Conservation (phyloP, 805 yeast species). For the Lipomyces lipofer region DNA sequence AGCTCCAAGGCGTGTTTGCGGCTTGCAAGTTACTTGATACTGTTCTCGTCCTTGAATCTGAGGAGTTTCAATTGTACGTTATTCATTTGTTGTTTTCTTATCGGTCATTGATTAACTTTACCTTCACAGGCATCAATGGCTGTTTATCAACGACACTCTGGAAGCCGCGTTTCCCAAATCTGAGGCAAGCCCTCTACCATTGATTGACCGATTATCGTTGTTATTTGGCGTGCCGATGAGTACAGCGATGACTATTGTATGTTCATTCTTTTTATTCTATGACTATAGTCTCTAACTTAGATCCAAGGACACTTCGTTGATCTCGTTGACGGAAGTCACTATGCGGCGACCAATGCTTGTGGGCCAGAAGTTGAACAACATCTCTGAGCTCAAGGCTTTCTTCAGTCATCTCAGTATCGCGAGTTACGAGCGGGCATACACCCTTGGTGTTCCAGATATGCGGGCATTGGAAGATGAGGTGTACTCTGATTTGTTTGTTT, state of each 20-base stretch:
- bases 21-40: slow-evolving; percentile 81
- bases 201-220: slow-evolving; percentile 49
- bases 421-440: slow-evolving; percentile 22
- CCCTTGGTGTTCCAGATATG: slow-evolving; percentile 21
- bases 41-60: slow-evolving; percentile 63
- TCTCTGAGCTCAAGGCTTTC: slow-evolving; percentile 58
- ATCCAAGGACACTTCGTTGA: slow-evolving; percentile 7
- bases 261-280: background rate
- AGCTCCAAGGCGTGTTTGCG: slow-evolving; percentile 47
- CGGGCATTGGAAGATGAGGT: slow-evolving; percentile 21
- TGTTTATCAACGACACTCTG: slow-evolving; percentile 70
- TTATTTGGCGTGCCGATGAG: slow-evolving; percentile 34
- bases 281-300: no score
- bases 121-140: slow-evolving; percentile 64
- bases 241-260: slow-evolving; percentile 9
- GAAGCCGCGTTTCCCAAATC: slow-evolving; percentile 53
- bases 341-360: slow-evolving; percentile 46
- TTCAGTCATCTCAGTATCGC: slow-evolving; percentile 62
- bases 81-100: background rate
- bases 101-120: no score
- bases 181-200: slow-evolving; percentile 35
- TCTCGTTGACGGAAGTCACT: slow-evolving; percentile 9
- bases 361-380: slow-evolving; percentile 41
- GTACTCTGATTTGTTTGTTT: slow-evolving; percentile 25
- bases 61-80: slow-evolving; percentile 66